Evolutionary conservation across 768 basidiomycete genomes (phyloP), one percentile per base, ranked within the genome.

Genomic region (Rhodotorula paludigena): DNA sequence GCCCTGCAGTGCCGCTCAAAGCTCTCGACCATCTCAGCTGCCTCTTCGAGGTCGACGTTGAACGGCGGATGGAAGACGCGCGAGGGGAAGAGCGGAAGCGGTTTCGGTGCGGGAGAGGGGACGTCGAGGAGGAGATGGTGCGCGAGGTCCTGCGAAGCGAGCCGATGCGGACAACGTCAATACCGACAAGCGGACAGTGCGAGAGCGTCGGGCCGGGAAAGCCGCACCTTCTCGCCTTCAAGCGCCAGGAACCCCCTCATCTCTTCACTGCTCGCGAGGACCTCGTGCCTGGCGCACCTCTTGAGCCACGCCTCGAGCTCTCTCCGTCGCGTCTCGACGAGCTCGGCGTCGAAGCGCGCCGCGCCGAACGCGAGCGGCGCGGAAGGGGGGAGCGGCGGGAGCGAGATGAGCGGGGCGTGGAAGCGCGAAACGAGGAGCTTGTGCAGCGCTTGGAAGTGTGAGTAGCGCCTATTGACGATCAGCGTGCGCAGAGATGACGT

Each of bases 331-430:
- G 87, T 88, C 76, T 92, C 89, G 11, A 93, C 85, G 71, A 92
- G 91, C 60, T 87, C 89, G 28, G 84, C 82, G 65, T 83, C 88
- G 77, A 92, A 91, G 15, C 89, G 81, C 3, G 89, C 89, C 1
- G 88, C 82, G 69, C 92, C 67, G 51, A 49, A 90, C 71, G 38
- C 38, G 20, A 55, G 38, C 12, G 35, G 35, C 14, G 89, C 87
- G 75, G 91, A 91, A 76, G 90, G 89, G 0, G 90, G 90, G 14
- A 92, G 81, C 0, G 89, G 87, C 0, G 90, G 89, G 4, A 92
- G 81, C 7, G 85, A 85, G 36, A 92, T 84, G 0, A 88, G 88
- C 11, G 61, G 61, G 4, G 32, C 32, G 52, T 89, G 88, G 7
- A 90, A 83, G 14, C 86, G 82, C 32, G 85, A 81, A 28, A 82